Base-by-base conservation (phyloP, 176 grass and related monocot genomes). In the Zoysia pacifica region DNA sequence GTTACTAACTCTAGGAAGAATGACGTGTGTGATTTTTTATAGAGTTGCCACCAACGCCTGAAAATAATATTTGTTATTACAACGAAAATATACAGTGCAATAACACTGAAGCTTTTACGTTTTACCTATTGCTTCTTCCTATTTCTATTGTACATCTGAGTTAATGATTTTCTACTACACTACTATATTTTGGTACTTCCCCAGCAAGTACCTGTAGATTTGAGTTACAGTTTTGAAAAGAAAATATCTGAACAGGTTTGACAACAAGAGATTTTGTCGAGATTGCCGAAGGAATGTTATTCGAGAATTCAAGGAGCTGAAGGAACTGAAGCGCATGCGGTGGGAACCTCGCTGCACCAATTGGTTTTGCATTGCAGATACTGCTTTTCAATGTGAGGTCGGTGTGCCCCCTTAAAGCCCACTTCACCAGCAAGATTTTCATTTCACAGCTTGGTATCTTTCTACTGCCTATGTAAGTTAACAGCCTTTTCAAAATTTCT, bases 201-300 rank as follows among this genome's bases (percentile, higher is more conserved):
- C 35, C 49, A 74, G 62, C 59, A 78, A 20, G 36, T 56, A 19
- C 16, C 64, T 76, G 52, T 35, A 74, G 13, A 79, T 70, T 69
- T 9, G 48, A 51, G 81, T 64, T 75, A 86, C 12, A 38, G 6
- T 65, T 73, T 72, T 80, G 72, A 16, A 3, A 58, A 36, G 12
- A 66, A 51, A 75, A 62, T 56, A 37, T 70, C 40, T 61, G 55
- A 46, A 69, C 85, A 97, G 93, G 93, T 97, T 97, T 54, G 93
- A 97, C 70, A 97, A 91, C 90, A 97, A 93, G 88, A 97, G 91
- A 48, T 97, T 97, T 87, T 97, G 90, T 73, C 85, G 93, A 91
- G 93, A 97, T 46, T 97, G 93, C 74, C 82, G 93, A 91, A 91
- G 84, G 77, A 97, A 97, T 83, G 93, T 97, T 54, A 91, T 97